Evolutionary conservation across 257 asterid genomes (phyloP), one percentile per base, ranked within the genome.

Genomic region (Solanum raphanifolium): DNA sequence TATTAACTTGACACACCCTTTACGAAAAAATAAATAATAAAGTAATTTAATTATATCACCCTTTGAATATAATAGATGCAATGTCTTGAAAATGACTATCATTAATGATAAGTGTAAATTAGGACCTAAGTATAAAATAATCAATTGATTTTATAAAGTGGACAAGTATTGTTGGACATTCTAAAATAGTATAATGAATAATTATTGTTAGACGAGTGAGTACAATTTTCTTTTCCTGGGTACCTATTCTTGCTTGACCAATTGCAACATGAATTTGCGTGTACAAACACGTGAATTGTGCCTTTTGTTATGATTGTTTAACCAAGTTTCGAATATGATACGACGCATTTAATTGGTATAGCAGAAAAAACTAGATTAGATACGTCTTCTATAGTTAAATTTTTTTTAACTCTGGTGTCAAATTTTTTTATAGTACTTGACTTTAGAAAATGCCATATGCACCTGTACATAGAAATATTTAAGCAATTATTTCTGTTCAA

Each of bases 111-210:
- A 39, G 46, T 9, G 4, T 39, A 39, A 39, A 39, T 39, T 39
- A 9, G 46, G 13, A 9, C 46, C 46, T 39, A 10, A 39, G 46
- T 10, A 39, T 39, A 39, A 39, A 39, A 39, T 39, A 10, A 39
- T 39, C 46, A 39, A 39, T 39, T 39, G 4, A 39, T 39, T 39
- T 39, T 1, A 39, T 39, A 39, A 39, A 10, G 46, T 39, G 1
- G 4, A 39, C 4, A 39, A 39, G 0, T 39, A 39, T 39, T 39
- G 13, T 0, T 39, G 46, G 4, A 39, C 13, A 39, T 39, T 0
- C 46, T 39, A 39, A 39, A 39, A 39, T 39, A 39, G 4, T 39
- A 39, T 39, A 39, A 13, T 39, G 13, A 39, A 39, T 39, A 39
- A 39, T 39, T 39, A 10, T 39, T 39, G 13, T 39, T 10, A 39